Base-by-base conservation (phyloP, 2,329 filamentous ascomycete genomes). In the Sporothrix variecibatus region DNA sequence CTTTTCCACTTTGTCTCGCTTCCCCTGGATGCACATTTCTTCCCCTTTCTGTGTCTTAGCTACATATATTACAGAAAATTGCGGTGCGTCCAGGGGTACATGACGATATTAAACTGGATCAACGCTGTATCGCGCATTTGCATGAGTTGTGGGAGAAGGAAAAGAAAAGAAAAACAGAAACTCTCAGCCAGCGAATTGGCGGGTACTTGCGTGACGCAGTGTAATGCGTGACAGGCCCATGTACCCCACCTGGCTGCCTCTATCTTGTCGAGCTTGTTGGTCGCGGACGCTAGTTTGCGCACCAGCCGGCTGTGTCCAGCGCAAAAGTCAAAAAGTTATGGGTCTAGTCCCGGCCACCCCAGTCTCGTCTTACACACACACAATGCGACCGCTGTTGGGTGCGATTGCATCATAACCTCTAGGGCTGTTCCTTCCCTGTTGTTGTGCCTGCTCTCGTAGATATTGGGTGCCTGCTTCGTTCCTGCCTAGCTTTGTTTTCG, bases 341-440 rank as follows among this genome's bases (percentile, higher is more conserved):
- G 62, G n/a, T 46, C 62, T 15, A n/a, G 38, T 11, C n/a, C 23
- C 38, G n/a, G 17, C n/a, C 49, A 23, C 28, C 11, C 58, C 64
- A 28, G 38, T 12, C 46, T 20, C 28, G 67, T 56, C 46, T 56
- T 56, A 17, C 67, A 70, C 67, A 2, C 53, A 58, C 53, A 31
- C 34, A 31, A 51, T 23, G 51, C 20, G 20, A 20, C 31, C 7
- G 31, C 51, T 31, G 60, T 5, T 64, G n/a, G 62, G 3, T 38
- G 28, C 46, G 40, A 68, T 51, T 51, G 46, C 67, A 70, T 70
- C 67, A 53, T 56, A 28, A 28, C 12, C 67, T 70, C 46, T 46
- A 46, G 15, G 38, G 34, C 31, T n/a, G 53, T 46, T 71, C 51
- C 51, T 71, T 71, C 51, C 49, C 31, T 71, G 40, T 49, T 49